phyloP scores from a whole-genome alignment of 106 monocot species.

The Platanthera zijinensis region DNA sequence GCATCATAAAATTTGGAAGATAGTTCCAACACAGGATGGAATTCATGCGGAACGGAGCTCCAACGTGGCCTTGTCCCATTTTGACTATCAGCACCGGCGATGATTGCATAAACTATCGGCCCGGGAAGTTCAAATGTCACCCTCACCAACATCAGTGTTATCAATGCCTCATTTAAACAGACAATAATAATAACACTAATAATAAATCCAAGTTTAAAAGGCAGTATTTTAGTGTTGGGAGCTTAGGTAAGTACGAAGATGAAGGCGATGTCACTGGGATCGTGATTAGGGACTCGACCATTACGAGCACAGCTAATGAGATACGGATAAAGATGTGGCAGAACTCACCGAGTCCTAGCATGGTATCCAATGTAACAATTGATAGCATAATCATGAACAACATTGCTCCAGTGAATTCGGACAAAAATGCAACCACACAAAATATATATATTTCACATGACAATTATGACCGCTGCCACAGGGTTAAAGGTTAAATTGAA shows the following conservation, averaged over 20 bases:
- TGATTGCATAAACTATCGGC: constrained; percentile 68
- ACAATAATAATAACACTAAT: too few species aligned
- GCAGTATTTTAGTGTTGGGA: constrained; percentile 32
- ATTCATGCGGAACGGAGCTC: constrained; percentile 46
- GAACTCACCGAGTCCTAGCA: constrained; percentile 20
- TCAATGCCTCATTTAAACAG: constrained; percentile 26
- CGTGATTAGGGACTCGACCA: constrained; percentile 32
- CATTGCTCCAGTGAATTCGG: too few species aligned
- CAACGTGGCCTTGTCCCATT: constrained; percentile 21
- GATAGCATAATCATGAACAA: constrained; percentile 52
- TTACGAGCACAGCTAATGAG: constrained; percentile 36
- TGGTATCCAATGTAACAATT: constrained; percentile 40
- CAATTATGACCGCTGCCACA: too few species aligned
- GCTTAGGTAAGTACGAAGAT: constrained; percentile 38
- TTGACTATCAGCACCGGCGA: constrained; percentile 52
- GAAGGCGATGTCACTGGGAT: constrained; percentile 41
- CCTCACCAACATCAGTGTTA: constrained; percentile 37
- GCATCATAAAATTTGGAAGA: constrained; percentile 28
- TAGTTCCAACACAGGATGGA: constrained; percentile 80
- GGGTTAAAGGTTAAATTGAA: too few species aligned
- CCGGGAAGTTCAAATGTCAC: constrained; percentile 24
- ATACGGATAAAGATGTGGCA: constrained; percentile 70
- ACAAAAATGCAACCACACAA: too few species aligned
- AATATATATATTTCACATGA: too few species aligned
- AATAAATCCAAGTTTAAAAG: neutral